Evolutionary conservation across 2,329 filamentous ascomycete genomes (phyloP).

Genomic region (Raffaelea arxii): DNA sequence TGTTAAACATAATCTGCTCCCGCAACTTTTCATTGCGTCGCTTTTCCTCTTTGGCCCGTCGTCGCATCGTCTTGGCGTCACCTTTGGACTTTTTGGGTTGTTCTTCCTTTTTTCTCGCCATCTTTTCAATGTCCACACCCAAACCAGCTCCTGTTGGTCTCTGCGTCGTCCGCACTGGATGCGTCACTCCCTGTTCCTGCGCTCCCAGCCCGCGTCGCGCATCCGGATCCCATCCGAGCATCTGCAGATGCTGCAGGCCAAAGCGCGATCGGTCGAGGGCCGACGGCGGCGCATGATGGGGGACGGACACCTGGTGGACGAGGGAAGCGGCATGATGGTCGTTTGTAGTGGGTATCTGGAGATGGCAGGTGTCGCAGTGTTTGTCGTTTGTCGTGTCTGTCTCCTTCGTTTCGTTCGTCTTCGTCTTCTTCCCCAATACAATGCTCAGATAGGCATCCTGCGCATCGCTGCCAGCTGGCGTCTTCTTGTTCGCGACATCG

Average conservation of each 20-base stretch:
- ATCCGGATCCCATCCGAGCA: slow-evolving; percentile 68
- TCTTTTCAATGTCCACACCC: slow-evolving; percentile 31
- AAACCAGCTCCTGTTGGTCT: slow-evolving; percentile 72
- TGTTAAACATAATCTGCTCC: slow-evolving; percentile 61
- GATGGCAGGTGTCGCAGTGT: slow-evolving; percentile 7
- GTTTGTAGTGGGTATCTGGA: slow-evolving; percentile 25
- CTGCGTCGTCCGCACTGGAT: slow-evolving; percentile 60
- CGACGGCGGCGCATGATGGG: slow-evolving; percentile 63
- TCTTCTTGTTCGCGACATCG: slow-evolving; percentile 15
- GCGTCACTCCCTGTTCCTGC: slow-evolving; percentile 60
- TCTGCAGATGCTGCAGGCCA: slow-evolving; percentile 55
- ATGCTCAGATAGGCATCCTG: slow-evolving; percentile 58
- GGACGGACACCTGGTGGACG: slow-evolving; percentile 60
- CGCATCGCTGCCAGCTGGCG: slow-evolving; percentile 24
- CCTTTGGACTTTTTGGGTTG: slow-evolving; percentile 24
- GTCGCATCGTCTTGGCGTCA: slow-evolving; percentile 61
- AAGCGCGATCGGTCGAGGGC: slow-evolving; percentile 60
- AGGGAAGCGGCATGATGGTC: slow-evolving; percentile 53
- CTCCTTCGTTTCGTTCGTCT: slow-evolving; percentile 3
- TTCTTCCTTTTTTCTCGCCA: slow-evolving; percentile 26
- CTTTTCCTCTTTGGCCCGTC: slow-evolving; percentile 50
- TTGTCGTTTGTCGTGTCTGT: neutral
- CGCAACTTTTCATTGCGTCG: slow-evolving; percentile 54
- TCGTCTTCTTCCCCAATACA: slow-evolving; percentile 27
- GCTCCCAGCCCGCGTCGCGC: slow-evolving; percentile 61